Evolutionary conservation across 805 yeast genomes (phyloP).

Genomic region (Lipomyces sp.): DNA sequence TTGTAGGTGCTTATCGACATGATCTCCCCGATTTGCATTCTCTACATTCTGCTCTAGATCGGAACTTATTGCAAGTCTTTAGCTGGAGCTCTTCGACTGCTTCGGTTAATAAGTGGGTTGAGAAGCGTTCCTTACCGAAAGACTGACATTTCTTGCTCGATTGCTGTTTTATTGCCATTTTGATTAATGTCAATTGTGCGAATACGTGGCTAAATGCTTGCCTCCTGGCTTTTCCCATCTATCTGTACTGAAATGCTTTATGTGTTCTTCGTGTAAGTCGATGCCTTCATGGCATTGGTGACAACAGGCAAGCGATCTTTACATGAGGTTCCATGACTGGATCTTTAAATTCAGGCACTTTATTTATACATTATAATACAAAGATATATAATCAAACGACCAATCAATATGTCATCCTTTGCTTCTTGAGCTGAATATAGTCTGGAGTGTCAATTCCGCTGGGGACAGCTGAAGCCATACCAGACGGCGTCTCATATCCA

Average conservation of each 20-base stretch:
- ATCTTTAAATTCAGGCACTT: not conserved
- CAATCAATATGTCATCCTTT: constrained; percentile 7
- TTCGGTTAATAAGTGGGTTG: constrained; percentile 15
- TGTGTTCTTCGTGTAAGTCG: too few relatives aligned
- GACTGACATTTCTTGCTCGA: constrained; percentile 23
- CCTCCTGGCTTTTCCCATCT: too few relatives aligned
- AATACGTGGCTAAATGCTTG: not conserved
- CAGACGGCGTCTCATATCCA: constrained; percentile 39
- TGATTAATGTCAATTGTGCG: not conserved
- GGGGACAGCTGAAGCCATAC: constrained; percentile 24
- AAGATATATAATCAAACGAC: not conserved
- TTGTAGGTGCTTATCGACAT: constrained; percentile 30
- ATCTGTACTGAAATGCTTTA: too few relatives aligned
- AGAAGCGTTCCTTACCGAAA: constrained; percentile 40
- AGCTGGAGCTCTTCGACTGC: constrained; percentile 34
- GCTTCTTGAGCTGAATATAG: constrained; percentile 25
- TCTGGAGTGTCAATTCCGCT: constrained; percentile 19
- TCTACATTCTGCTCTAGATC: constrained; percentile 40
- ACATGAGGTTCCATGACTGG: not conserved
- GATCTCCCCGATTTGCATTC: constrained; percentile 19
- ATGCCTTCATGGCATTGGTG: too few relatives aligned
- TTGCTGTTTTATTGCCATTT: not conserved
- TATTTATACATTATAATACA: not conserved
- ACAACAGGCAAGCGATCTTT: not conserved
- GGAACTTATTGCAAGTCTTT: constrained; percentile 29